These are phyloP conservation scores for Penicillium goetzii DNA, from an alignment of 495 filamentous ascomycete species.

Conservation along the genomic window DNA sequence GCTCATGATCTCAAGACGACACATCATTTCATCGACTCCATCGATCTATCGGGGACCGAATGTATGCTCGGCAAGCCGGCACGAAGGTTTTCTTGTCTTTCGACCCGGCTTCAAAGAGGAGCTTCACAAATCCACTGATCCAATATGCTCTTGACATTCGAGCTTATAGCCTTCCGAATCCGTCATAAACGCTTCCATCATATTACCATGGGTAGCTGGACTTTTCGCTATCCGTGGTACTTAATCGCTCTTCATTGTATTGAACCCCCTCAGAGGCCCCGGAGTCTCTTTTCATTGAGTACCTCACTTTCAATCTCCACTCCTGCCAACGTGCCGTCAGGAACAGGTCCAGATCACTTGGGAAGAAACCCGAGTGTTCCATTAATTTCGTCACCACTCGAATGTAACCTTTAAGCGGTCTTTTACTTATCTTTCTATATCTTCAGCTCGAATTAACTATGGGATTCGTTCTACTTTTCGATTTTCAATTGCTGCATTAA, in stretches of 20 bases:
- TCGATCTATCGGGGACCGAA: neutral
- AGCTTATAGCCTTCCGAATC: neutral
- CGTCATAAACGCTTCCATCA: neutral
- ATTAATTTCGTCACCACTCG: slow-evolving; percentile 7
- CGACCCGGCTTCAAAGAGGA: neutral
- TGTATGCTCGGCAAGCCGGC: neutral
- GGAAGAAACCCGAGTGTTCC: slow-evolving; percentile 2
- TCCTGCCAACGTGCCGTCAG: slow-evolving; percentile 7
- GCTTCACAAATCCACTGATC: neutral
- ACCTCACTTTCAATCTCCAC: neutral
- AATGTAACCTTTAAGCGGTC: neutral
- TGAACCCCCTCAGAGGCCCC: slow-evolving; percentile 2
- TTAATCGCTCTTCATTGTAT: too few relatives aligned
- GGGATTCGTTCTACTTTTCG: neutral
- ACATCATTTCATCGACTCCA: neutral
- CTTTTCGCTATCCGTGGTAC: slow-evolving; percentile 5
- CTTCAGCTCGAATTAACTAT: neutral
- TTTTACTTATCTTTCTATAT: slow-evolving; percentile 7
- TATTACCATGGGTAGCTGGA: slow-evolving; percentile 1
- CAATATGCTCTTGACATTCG: neutral
- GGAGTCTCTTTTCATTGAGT: slow-evolving; percentile 5
- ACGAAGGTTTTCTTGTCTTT: neutral
- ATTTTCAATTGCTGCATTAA: neutral
- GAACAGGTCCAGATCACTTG: slow-evolving; percentile 16
- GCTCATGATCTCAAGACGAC: slow-evolving; percentile 5